Conservation (phyloP, 352 stramenopile species). For the Globisporangium spiculum region DNA sequence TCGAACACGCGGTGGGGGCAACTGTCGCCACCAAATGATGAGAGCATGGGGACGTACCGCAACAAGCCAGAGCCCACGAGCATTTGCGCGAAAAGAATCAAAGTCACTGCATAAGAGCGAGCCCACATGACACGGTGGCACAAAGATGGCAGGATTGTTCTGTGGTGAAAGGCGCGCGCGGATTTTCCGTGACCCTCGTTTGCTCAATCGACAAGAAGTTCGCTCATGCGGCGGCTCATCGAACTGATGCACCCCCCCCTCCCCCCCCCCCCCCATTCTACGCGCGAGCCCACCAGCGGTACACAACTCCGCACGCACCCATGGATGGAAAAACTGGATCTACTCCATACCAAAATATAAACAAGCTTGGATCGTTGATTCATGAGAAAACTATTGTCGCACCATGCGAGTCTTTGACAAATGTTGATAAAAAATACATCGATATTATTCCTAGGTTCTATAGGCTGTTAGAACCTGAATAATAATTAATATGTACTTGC, state of each 20-base stretch:
- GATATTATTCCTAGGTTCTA: not conserved
- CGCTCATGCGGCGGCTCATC: not conserved
- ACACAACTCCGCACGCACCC: not conserved
- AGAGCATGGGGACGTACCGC: not conserved
- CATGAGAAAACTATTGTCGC: not conserved
- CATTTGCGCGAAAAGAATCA: not conserved
- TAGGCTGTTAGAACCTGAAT: not conserved
- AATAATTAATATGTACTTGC: not conserved
- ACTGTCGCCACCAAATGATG: not conserved
- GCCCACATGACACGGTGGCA: not conserved
- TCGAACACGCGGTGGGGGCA: not conserved
- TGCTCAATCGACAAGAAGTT: not conserved
- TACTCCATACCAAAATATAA: slow-evolving; percentile 5
- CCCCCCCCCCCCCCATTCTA: too few species aligned
- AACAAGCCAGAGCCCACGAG: not conserved
- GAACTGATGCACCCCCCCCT: not conserved
- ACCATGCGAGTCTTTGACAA: not conserved
- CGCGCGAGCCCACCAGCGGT: not conserved
- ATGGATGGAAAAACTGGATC: not conserved
- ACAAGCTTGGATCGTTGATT: not conserved
- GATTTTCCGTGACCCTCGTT: not conserved
- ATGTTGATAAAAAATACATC: not conserved
- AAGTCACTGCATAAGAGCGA: not conserved
- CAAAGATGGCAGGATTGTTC: not conserved
- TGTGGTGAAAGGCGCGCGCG: not conserved